These are phyloP conservation scores for Candida taoyuanica DNA, from an alignment of 805 yeast species.

Conservation along the genomic window DNA sequence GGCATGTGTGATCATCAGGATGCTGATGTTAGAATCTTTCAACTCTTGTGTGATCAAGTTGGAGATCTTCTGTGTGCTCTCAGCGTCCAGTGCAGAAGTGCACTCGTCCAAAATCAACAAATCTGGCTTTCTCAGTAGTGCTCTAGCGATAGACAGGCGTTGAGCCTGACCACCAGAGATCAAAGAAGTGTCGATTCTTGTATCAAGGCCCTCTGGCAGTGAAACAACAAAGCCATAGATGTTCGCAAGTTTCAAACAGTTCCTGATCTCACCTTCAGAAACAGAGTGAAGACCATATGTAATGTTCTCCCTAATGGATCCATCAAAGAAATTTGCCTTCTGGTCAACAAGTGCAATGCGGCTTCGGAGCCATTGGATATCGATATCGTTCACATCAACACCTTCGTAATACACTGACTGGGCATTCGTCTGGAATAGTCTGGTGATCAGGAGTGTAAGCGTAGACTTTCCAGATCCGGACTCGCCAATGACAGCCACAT, in stretches of 20 bases:
- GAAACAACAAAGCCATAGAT: conserved; percentile 49
- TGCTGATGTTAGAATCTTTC: conserved; percentile 36
- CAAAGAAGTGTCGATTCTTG: conserved; percentile 47
- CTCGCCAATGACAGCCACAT: conserved; percentile 70
- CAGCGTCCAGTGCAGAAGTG: conserved; percentile 80
- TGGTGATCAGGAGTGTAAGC: conserved; percentile 48
- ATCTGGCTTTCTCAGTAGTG: conserved; percentile 62
- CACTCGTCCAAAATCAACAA: conserved; percentile 74
- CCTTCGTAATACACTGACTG: conserved; percentile 44
- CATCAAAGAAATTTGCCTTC: conserved; percentile 65
- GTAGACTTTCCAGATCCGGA: conserved; percentile 96
- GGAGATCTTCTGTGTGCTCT: conserved; percentile 47
- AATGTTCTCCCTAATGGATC: conserved; percentile 67
- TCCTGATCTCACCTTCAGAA: conserved; percentile 33
- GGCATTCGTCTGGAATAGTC: conserved; percentile 42
- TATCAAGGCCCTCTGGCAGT: conserved; percentile 54
- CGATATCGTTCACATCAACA: conserved; percentile 41
- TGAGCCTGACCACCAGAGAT: conserved; percentile 93
- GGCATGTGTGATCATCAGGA: conserved; percentile 72
- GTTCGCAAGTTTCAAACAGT: conserved; percentile 41
- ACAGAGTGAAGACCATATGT: conserved; percentile 47
- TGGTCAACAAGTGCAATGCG: conserved; percentile 73
- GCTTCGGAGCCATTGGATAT: conserved; percentile 45
- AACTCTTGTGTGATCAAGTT: conserved; percentile 39
- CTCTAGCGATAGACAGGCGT: conserved; percentile 78